Conservation (phyloP, 352 stramenopile genomes). For the Pythium utonaiense region DNA sequence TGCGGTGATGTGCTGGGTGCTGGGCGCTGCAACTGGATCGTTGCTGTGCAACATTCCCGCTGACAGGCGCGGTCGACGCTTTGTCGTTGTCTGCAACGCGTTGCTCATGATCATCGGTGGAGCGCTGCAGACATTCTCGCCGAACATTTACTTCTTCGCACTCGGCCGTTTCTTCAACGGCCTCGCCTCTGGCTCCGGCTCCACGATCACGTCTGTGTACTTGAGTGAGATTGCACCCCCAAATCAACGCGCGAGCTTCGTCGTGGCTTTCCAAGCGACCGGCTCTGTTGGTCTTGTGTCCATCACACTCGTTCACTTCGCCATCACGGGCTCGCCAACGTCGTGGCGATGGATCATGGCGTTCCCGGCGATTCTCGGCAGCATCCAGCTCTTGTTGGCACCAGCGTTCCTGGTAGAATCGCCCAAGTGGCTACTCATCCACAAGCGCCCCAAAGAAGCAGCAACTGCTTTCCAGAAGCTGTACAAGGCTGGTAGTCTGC, state of each 20-base stretch:
- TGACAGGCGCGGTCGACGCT: conserved; percentile 33
- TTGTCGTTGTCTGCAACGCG: conserved; percentile 30
- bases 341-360: conserved; percentile 41
- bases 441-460: conserved; percentile 27
- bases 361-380: conserved; percentile 29
- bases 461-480: conserved; percentile 26
- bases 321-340: conserved; percentile 26
- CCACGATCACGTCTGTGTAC: conserved; percentile 34
- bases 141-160: conserved; percentile 35
- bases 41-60: conserved; percentile 30
- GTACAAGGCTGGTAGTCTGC: conserved; percentile 31
- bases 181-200: conserved; percentile 32
- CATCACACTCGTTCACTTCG: conserved; percentile 35
- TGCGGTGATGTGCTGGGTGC: conserved; percentile 37
- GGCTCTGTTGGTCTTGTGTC: conserved; percentile 31
- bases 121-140: conserved; percentile 32
- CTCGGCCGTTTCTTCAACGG: conserved; percentile 39
- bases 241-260: conserved; percentile 31
- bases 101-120: conserved; percentile 37
- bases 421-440: conserved; percentile 34
- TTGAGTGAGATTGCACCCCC: conserved; percentile 34
- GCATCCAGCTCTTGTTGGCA: conserved; percentile 26
- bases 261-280: conserved; percentile 33
- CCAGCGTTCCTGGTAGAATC: conserved; percentile 30
- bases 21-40: conserved; percentile 33